Percentiles rank a stretch among this genome's conserved stretches.
Evolutionary conservation across 192 early-diverging fungal genomes (phyloP).

Genomic region (Linnemannia exigua): DNA sequence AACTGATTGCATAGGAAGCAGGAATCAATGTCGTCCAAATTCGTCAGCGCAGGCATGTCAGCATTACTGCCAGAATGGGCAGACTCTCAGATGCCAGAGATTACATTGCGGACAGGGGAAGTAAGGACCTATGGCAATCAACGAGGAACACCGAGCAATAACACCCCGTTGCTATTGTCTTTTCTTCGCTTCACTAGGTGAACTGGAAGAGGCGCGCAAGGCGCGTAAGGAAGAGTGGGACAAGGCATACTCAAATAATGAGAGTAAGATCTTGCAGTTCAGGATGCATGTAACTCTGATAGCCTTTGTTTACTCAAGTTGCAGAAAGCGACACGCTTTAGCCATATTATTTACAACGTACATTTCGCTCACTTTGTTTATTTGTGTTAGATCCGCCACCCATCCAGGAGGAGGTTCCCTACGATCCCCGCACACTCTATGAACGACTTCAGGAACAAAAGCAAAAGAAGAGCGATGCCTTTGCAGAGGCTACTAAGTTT

Average conservation of each 20-base stretch:
- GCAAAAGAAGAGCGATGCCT: conserved; percentile 71
- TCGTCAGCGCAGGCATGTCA: conserved; percentile 48
- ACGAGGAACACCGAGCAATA: not conserved
- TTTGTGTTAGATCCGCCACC: conserved; percentile 54
- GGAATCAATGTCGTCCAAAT: conserved; percentile 22
- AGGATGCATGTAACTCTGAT: not conserved
- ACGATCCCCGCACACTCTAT: conserved; percentile 82
- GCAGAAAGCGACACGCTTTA: no score
- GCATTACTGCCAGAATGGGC: not conserved
- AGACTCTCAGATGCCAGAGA: not conserved
- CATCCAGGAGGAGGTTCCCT: conserved; percentile 59
- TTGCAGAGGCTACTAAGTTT: conserved; percentile 70
- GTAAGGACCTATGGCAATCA: not conserved
- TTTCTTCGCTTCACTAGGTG: not conserved
- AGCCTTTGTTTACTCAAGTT: not conserved
- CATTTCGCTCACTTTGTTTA: not conserved
- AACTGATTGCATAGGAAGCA: not conserved
- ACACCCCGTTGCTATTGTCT: not conserved
- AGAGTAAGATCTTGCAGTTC: conserved; percentile 7
- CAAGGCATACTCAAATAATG: conserved; percentile 49
- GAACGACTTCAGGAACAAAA: conserved; percentile 83
- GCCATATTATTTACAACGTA: no score
- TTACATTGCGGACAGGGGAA: not conserved
- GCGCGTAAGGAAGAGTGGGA: conserved; percentile 58
- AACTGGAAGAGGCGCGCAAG: conserved; percentile 50